phyloP scores from a whole-genome alignment of 768 basidiomycete genomes.

The Leccinum subgranulosum region DNA sequence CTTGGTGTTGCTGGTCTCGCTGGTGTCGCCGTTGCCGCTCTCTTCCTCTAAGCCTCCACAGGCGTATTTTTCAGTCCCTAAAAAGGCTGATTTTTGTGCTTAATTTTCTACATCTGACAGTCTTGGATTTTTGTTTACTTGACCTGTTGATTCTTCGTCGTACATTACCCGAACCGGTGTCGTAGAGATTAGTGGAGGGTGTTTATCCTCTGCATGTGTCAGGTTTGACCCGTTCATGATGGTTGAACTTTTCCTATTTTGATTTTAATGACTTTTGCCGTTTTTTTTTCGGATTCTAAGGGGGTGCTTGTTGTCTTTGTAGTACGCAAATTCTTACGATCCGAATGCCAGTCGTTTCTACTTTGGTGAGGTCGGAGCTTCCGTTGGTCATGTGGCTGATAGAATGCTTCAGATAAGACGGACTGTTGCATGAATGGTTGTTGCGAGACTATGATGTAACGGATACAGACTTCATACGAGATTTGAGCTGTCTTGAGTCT shows the following conservation, averaged over 20 bases:
- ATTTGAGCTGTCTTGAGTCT: not conserved
- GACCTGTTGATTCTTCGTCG: conserved; percentile 9
- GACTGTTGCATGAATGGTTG: not conserved
- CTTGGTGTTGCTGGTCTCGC: conserved; percentile 41
- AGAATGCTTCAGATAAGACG: not conserved
- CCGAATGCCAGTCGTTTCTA: conserved; percentile 7
- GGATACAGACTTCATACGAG: not conserved
- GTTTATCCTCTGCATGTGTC: not conserved
- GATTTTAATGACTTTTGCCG: not conserved
- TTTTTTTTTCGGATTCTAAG: conserved; percentile 14
- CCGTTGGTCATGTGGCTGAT: no score
- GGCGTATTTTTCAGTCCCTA: not conserved
- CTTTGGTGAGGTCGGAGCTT: not conserved
- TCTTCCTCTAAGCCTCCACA: conserved; percentile 33
- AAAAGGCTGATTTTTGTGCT: conserved; percentile 21
- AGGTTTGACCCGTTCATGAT: not conserved
- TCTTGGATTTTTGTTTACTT: conserved; percentile 10
- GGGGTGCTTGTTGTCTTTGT: conserved; percentile 15
- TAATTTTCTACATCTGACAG: conserved; percentile 13
- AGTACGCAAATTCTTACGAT: conserved; percentile 15
- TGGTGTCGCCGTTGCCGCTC: conserved; percentile 35
- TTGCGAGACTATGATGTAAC: not conserved
- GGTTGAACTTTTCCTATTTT: conserved; percentile 3
- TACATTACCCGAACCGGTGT: conserved; percentile 13
- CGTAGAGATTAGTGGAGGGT: conserved; percentile 1